phyloP scores from a whole-genome alignment of 805 yeast species.

The Candida cerambycidarum region DNA sequence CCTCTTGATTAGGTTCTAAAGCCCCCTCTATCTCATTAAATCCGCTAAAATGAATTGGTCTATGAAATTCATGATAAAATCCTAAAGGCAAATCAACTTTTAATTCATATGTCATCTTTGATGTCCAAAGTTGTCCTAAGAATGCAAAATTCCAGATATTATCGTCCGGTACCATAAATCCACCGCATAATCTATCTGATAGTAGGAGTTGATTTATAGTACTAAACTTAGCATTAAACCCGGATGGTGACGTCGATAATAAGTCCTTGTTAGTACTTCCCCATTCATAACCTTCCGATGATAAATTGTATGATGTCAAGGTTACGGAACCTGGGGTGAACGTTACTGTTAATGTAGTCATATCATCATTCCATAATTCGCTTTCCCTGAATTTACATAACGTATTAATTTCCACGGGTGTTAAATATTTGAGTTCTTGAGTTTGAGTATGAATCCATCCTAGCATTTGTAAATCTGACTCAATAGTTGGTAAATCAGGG shows the following conservation, averaged over 20 bases:
- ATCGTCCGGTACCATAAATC: slow-evolving; percentile 80
- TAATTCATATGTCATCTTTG: slow-evolving; percentile 56
- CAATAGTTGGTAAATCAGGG: slow-evolving; percentile 48
- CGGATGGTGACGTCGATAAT: slow-evolving; percentile 58
- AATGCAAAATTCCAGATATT: slow-evolving; percentile 90
- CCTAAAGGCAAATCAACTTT: slow-evolving; percentile 78
- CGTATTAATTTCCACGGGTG: slow-evolving; percentile 69
- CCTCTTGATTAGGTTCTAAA: slow-evolving; percentile 67
- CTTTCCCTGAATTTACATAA: slow-evolving; percentile 45
- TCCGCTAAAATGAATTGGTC: slow-evolving; percentile 82
- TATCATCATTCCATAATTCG: slow-evolving; percentile 40
- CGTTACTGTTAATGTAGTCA: slow-evolving; percentile 63
- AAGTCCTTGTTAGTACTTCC: slow-evolving; percentile 62
- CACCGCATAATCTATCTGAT: slow-evolving; percentile 75
- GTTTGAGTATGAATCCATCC: slow-evolving; percentile 96
- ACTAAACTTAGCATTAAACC: slow-evolving; percentile 62
- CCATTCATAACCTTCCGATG: slow-evolving; percentile 74
- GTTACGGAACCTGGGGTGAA: slow-evolving; percentile 85
- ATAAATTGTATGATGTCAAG: slow-evolving; percentile 61
- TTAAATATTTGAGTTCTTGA: slow-evolving; percentile 59
- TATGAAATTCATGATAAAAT: slow-evolving; percentile 82
- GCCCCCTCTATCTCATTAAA: slow-evolving; percentile 65
- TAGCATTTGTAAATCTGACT: slow-evolving; percentile 61
- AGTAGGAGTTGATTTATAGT: slow-evolving; percentile 65
- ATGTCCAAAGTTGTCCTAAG: slow-evolving; percentile 79